Evolutionary conservation across 202 grass and related monocot genomes (phyloP).

Genomic region (Schoenoplectus tabernaemontani): DNA sequence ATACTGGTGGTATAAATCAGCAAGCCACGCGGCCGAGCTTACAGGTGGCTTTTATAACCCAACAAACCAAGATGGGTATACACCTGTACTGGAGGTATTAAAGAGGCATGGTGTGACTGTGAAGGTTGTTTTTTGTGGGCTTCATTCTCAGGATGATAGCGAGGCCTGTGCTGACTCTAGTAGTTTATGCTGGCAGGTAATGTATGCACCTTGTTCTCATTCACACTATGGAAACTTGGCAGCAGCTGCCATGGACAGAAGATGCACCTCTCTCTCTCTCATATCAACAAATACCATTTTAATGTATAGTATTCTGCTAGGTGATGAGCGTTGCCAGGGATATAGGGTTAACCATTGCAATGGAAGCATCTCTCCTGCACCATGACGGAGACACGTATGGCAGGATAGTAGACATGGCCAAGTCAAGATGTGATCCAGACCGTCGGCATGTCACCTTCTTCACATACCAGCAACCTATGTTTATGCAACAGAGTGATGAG

Average conservation of each 20-base stretch:
- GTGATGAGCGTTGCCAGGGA: constrained; percentile 72
- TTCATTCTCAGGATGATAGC: constrained; percentile 29
- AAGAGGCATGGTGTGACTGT: constrained; percentile 63
- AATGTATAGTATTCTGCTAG: constrained; percentile 27
- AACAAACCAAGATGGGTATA: constrained; percentile 78
- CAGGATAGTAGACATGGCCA: constrained; percentile 55
- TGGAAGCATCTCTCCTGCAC: constrained; percentile 55
- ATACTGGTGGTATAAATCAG: constrained; percentile 79
- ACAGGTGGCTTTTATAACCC: constrained; percentile 88
- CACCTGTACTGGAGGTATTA: constrained; percentile 64
- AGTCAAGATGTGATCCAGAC: constrained; percentile 76
- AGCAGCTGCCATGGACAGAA: not conserved
- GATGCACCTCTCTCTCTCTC: not conserved
- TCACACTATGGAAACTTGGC: not conserved
- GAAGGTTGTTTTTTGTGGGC: constrained; percentile 56
- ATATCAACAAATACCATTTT: not conserved
- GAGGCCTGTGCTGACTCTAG: constrained; percentile 55
- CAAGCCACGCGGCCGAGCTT: constrained; percentile 86
- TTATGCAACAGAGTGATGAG: constrained; percentile 36
- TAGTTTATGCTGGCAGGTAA: constrained; percentile 82
- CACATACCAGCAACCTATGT: constrained; percentile 46
- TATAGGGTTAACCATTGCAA: constrained; percentile 48
- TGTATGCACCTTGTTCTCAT: not conserved
- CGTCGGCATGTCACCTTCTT: constrained; percentile 58
- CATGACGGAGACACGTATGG: constrained; percentile 39